These are phyloP conservation scores for Chaetomium sp. DNA, from an alignment of 2,329 filamentous ascomycete genomes.

Conservation along the genomic window DNA sequence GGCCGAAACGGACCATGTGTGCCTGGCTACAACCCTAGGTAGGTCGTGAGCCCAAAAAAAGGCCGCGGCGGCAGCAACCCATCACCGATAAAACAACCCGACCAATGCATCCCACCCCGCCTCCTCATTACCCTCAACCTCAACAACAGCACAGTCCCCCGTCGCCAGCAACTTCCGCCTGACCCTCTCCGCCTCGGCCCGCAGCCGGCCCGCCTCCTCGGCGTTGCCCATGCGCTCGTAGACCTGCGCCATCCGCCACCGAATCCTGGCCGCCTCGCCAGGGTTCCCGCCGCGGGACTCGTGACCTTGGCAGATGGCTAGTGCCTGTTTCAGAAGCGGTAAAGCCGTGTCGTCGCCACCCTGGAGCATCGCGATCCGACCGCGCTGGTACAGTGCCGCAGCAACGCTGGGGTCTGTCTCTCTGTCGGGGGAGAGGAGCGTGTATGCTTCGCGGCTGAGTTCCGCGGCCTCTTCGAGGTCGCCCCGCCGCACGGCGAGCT, in stretches of 20 bases:
- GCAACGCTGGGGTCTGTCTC: background rate
- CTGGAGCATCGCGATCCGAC: background rate
- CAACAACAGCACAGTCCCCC: background rate
- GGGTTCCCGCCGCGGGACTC: background rate
- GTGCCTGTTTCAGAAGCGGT: background rate
- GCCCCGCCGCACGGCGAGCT: background rate
- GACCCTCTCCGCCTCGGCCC: background rate
- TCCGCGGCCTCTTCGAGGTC: background rate
- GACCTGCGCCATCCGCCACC: background rate
- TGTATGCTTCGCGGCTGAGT: background rate
- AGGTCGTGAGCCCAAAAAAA: too few species aligned
- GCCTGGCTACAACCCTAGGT: too few species aligned
- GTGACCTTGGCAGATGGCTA: background rate
- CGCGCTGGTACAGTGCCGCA: background rate
- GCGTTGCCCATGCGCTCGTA: background rate
- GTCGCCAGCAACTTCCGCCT: background rate
- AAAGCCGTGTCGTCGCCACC: background rate
- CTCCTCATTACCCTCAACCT: background rate
- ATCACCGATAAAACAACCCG: constrained; percentile 1
- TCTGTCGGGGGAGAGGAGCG: background rate
- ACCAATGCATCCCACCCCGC: background rate
- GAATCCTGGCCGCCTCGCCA: background rate
- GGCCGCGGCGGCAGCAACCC: too few species aligned
- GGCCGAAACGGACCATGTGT: too few species aligned
- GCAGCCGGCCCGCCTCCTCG: background rate